Conservation (phyloP, 345 rosid genomes). For the Iberis pinnata region DNA sequence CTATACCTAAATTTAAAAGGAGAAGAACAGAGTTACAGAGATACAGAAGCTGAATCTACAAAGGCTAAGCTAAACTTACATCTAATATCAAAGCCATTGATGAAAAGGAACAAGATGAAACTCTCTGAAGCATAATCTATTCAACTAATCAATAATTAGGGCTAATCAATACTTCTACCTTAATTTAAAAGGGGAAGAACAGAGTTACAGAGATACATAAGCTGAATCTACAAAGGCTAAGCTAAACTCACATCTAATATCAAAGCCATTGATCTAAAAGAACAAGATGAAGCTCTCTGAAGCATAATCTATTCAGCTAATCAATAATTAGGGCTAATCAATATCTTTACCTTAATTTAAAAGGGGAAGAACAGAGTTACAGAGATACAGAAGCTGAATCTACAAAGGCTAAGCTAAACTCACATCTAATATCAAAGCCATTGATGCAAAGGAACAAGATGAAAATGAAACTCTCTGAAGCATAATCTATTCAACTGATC, state of each 20-base stretch:
- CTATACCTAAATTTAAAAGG: neutral
- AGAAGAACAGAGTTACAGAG: neutral
- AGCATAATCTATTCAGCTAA: neutral
- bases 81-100: neutral
- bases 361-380: neutral
- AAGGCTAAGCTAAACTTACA: neutral
- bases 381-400: too few relatives aligned
- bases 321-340: neutral
- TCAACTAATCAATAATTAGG: neutral
- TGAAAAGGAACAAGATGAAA: neutral
- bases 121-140: neutral
- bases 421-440: constrained; percentile 1
- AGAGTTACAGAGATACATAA: neutral
- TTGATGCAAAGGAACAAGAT: neutral
- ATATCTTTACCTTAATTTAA: neutral
- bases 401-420: neutral
- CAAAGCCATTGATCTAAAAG: neutral
- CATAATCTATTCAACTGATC: neutral
- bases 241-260: constrained; percentile 5
- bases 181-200: neutral
- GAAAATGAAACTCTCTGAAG: neutral
- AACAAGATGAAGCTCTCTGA: neutral
- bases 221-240: too few relatives aligned
- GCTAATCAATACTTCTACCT: neutral
- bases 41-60: too few relatives aligned